A percentile compares a stretch with the other conserved stretches of the same genome.
Evolutionary conservation across 495 filamentous ascomycete genomes (phyloP).

Genomic region (Peziza echinospora): DNA sequence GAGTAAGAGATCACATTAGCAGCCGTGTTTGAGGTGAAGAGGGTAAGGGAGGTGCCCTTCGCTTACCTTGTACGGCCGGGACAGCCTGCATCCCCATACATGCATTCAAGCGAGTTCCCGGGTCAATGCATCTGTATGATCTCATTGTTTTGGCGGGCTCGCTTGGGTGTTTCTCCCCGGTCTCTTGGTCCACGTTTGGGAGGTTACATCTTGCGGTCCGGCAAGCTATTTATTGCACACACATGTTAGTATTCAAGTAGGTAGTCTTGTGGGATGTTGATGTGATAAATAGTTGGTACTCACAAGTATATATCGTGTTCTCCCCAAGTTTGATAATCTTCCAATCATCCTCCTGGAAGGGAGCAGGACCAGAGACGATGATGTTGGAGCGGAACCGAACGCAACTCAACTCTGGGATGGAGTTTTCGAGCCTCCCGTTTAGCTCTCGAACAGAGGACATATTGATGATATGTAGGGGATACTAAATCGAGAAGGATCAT

Average conservation of each 20-base stretch:
- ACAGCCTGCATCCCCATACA: conserved; percentile 74
- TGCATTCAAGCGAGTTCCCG: conserved; percentile 42
- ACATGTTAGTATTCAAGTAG: no score
- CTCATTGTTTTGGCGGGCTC: conserved; percentile 59
- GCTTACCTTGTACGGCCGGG: conserved; percentile 27
- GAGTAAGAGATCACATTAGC: no score
- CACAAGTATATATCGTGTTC: conserved; percentile 22
- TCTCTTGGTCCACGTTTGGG: conserved; percentile 61
- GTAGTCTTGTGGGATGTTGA: no score
- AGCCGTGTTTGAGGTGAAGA: no score
- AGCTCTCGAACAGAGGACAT: conserved; percentile 49
- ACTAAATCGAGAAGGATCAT: no score
- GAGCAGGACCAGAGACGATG: conserved; percentile 39
- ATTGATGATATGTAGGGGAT: conserved; percentile 64
- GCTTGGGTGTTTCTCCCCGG: conserved; percentile 41
- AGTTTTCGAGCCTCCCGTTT: conserved; percentile 26
- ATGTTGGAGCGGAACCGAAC: conserved; percentile 70
- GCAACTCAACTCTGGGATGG: conserved; percentile 41
- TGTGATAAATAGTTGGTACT: neutral
- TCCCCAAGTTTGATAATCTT: conserved; percentile 40
- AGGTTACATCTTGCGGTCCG: conserved; percentile 42
- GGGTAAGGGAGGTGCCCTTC: no score
- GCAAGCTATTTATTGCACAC: conserved; percentile 5
- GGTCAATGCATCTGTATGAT: conserved; percentile 48
- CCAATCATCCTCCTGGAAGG: conserved; percentile 62